Base-by-base conservation (phyloP, 208 protist genomes). In the Zelonia costaricensis region DNA sequence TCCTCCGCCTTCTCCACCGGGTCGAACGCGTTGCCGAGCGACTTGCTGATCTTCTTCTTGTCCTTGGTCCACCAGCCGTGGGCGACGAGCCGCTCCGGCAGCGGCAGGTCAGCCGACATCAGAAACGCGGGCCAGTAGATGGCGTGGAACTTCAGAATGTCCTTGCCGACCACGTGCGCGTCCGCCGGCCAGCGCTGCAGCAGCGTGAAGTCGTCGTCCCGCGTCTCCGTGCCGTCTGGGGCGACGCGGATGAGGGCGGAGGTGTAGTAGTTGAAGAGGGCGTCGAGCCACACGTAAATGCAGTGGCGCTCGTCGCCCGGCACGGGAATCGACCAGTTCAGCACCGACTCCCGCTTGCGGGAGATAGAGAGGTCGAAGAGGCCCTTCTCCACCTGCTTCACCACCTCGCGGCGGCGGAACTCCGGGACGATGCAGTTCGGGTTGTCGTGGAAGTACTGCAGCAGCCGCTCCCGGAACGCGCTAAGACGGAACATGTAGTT, bases 221-320 rank as follows among this genome's bases (percentile, higher is more conserved):
- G 57, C 22, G 73, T 42, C 42, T 86, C 71, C 23, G 54, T 69
- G 36, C 79, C 78, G 51, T 86, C 68, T 28, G 56, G 64, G 49
- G 70, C 66, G 33, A 81, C 49, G 15, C 67, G 62, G 33, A 77
- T 74, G 33, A 76, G 31, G 43, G 89, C 60, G n/a, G 69, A 92
- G 9, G 98, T 99, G 39, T 99, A 86, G 80, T 99, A 99, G 80
- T 99, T 99, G 38, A 95, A 97, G 1, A 99, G 87, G 0, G 99
- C 99, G 74, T 99, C 99, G 1, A 99, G 88, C 99, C 99, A 99
- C 15, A 99, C 99, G 80, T 99, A 99, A 62, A 99, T 98, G 53
- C 91, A 95, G 69, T 99, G 97, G 46, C 86, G 54, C 25, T 94
- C 78, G 64, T 98, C 97, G 27, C 84, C 73, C 7, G 98, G 98